A percentile compares a stretch with the other conserved stretches of the same genome.
These are phyloP conservation scores for Fusarium equiseti DNA, from an alignment of 2,329 filamentous ascomycete genomes.

Conservation along the genomic window DNA sequence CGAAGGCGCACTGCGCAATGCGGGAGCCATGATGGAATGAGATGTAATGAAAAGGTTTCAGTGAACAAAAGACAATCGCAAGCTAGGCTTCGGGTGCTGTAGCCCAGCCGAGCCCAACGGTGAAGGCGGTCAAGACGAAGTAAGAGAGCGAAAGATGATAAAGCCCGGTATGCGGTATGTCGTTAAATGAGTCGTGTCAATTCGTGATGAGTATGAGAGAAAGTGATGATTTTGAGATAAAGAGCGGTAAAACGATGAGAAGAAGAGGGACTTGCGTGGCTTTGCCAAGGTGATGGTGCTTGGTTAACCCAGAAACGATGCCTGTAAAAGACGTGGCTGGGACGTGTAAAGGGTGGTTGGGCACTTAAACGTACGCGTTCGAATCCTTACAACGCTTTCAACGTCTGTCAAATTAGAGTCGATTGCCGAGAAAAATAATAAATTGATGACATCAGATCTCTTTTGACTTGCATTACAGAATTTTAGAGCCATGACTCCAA, in stretches of 20 bases:
- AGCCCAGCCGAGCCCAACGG: conserved; percentile 46
- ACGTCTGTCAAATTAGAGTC: not conserved
- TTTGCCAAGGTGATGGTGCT: conserved; percentile 31
- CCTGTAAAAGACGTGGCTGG: conserved; percentile 46
- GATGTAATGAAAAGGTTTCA: conserved; percentile 41
- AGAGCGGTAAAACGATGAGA: conserved; percentile 7
- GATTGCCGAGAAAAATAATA: not conserved
- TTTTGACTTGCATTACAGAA: not conserved
- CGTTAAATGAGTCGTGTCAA: not conserved
- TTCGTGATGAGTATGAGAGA: conserved; percentile 1
- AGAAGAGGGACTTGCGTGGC: conserved; percentile 24
- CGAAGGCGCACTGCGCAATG: conserved; percentile 50
- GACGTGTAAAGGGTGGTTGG: conserved; percentile 40
- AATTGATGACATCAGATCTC: not conserved
- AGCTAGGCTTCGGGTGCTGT: conserved; percentile 46
- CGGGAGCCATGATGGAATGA: conserved; percentile 56
- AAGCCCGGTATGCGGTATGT: not conserved
- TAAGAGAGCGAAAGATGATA: not conserved
- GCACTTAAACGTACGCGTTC: conserved; percentile 23
- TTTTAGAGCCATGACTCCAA: not conserved
- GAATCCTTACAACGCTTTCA: not conserved
- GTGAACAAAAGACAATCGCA: conserved; percentile 17
- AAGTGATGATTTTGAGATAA: conserved; percentile 1
- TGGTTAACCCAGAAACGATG: conserved; percentile 50
- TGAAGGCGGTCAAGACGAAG: conserved; percentile 13